Base-by-base conservation (phyloP, 2,329 filamentous ascomycete genomes). In the Aspergillus persii region DNA sequence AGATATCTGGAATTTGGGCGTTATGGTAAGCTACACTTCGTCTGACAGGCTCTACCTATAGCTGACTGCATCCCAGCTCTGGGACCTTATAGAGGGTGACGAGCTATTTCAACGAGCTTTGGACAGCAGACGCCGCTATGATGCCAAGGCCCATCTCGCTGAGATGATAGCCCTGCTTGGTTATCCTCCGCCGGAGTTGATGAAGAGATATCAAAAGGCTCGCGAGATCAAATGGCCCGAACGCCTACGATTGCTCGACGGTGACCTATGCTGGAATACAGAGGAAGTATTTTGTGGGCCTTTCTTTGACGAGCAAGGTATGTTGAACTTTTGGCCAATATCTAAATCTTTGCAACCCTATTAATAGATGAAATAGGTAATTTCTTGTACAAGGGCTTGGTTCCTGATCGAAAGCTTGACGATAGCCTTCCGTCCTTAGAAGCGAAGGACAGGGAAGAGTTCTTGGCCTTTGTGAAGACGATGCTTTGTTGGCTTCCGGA, bases 141-240 rank as follows among this genome's bases (percentile, higher is more conserved):
- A 68, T 30, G 62, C 70, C 6, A 72, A 69, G 54, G 52, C 63
- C 41, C 76, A 78, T 63, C 63, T 79, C 8, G 76, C 75, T 9
- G 69, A 77, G 57, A 78, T 79, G 71, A 75, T 77, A 29, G 70
- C 70, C 4, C 59, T 78, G 8, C 62, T 78, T 6, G 76, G 75
- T 1, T 68, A 69, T 1, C 76, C 75, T 1, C 74, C 76, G 0
- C 58, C 50, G 52, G 65, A 66, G 53, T 52, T 75, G 15, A 52
- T 75, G 31, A 60, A 62, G 18, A 68, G 65, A 46, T 67, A 57
- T 8, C 31, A 65, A n/a, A 36, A 46, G 2, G 63, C 62, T 58
- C 23, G 44, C 53, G 30, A 62, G 47, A 46, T 54, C 12, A 56
- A 51, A 7, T 70, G 64, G 66, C 58, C 63, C 11, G 6, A 61